Conservation (phyloP, 2,329 filamentous ascomycete genomes). For the Alternaria triticimaculans region DNA sequence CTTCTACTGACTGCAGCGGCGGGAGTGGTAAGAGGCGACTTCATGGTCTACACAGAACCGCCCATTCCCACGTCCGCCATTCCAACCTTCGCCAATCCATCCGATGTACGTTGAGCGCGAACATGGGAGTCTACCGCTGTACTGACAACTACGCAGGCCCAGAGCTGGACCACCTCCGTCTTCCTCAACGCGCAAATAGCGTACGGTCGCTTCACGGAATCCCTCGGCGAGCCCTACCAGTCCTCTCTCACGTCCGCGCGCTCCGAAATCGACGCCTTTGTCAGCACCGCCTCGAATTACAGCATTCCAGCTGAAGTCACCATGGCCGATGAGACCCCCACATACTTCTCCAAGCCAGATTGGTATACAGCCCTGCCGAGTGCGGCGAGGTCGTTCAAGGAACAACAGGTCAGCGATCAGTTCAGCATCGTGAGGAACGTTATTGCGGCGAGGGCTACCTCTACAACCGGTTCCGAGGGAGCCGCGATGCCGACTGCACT, state of each 20-base stretch:
- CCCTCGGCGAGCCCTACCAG: slow-evolving; percentile 33
- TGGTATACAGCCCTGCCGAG: slow-evolving; percentile 42
- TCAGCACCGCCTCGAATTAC: slow-evolving; percentile 29
- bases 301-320: slow-evolving; percentile 37
- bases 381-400: slow-evolving; percentile 37
- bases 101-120: slow-evolving; percentile 20
- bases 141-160: slow-evolving; percentile 18
- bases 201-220: slow-evolving; percentile 27
- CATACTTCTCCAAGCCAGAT: slow-evolving; percentile 29
- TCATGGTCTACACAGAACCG: slow-evolving; percentile 41
- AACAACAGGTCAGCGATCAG: slow-evolving; percentile 39
- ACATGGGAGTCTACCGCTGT: background rate
- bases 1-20: slow-evolving; percentile 23
- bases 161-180: slow-evolving; percentile 38
- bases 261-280: slow-evolving; percentile 37
- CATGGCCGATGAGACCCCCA: slow-evolving; percentile 25
- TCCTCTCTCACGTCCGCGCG: slow-evolving; percentile 34
- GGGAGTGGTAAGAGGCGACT: slow-evolving; percentile 29
- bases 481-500: slow-evolving; percentile 28
- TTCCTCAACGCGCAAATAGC: slow-evolving; percentile 33
- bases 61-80: slow-evolving; percentile 38
- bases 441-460: slow-evolving; percentile 23
- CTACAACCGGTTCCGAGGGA: slow-evolving; percentile 21
- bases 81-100: slow-evolving; percentile 30
- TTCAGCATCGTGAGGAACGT: slow-evolving; percentile 38